These are phyloP conservation scores for Triangularia setosa DNA, from an alignment of 2,329 filamentous ascomycete species.

Conservation along the genomic window DNA sequence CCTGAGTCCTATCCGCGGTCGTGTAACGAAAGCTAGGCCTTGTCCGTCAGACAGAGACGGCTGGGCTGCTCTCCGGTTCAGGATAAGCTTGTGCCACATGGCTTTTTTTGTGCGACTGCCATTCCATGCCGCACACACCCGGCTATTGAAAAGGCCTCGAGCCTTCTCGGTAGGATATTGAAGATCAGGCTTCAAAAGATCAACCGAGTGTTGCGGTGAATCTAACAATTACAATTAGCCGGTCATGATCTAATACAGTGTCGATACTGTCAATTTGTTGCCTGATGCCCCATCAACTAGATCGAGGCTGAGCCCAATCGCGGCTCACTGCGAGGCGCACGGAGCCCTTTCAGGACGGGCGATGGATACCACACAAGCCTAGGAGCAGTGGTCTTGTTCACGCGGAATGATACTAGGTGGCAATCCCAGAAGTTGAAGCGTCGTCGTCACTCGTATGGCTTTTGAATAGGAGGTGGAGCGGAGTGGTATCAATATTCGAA, in stretches of 20 bases:
- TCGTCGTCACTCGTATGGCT: neutral
- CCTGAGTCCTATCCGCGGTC: conserved; percentile 1
- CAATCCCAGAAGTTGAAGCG: neutral
- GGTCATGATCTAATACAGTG: neutral
- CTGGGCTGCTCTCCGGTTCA: neutral
- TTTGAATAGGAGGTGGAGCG: neutral
- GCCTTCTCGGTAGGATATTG: neutral
- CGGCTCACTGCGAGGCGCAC: neutral
- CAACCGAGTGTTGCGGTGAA: conserved; percentile 7
- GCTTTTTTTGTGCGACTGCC: conserved; percentile 6
- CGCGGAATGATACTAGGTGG: neutral
- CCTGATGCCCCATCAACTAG: neutral
- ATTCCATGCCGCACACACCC: neutral
- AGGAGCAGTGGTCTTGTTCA: neutral
- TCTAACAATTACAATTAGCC: conserved; percentile 8
- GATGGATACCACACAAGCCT: neutral
- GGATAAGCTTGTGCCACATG: conserved; percentile 13
- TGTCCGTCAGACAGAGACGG: neutral
- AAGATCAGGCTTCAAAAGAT: neutral
- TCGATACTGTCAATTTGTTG: neutral
- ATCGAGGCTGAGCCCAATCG: neutral
- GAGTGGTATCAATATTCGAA: neutral
- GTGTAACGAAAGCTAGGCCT: conserved; percentile 4
- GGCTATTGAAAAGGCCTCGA: neutral
- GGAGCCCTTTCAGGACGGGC: neutral